These are phyloP conservation scores for Dorcoceras hygrometricum DNA, from an alignment of 257 asterid genomes.

Conservation along the genomic window DNA sequence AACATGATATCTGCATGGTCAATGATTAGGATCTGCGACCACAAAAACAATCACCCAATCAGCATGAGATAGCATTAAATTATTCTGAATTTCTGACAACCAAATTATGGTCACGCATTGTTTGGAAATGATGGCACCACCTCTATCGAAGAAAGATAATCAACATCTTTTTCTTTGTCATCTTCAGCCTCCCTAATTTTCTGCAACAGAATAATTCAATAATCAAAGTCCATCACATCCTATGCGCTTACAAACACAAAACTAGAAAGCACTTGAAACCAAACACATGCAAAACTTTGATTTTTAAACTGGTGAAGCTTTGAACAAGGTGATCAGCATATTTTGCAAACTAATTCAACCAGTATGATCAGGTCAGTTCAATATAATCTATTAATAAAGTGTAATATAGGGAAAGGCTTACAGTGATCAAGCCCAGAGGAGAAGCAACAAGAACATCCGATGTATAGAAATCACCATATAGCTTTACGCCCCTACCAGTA, in stretches of 20 bases:
- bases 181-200: conserved; percentile 86
- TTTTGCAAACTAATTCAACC: too few relatives aligned
- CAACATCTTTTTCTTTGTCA: conserved; percentile 79
- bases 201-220: conserved; percentile 39
- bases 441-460: too few relatives aligned
- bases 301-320: too few relatives aligned
- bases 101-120: not conserved
- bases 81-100: conserved; percentile 13
- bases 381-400: too few relatives aligned
- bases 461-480: too few relatives aligned
- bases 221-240: conserved; percentile 10
- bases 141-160: conserved; percentile 96
- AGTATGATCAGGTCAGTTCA: too few relatives aligned
- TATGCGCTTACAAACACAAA: conserved; percentile 18
- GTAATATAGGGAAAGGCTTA: too few relatives aligned
- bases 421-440: too few relatives aligned
- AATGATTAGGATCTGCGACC: conserved; percentile 71
- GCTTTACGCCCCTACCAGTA: too few relatives aligned
- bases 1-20: conserved; percentile 92
- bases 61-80: conserved; percentile 18
- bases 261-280: conserved; percentile 7
- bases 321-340: too few relatives aligned
- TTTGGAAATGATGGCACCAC: conserved; percentile 34
- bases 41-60: conserved; percentile 20
- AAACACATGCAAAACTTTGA: too few relatives aligned